Evolutionary conservation across 2,329 filamentous ascomycete species (phyloP).

Genomic region (Botrytis fragariae): DNA sequence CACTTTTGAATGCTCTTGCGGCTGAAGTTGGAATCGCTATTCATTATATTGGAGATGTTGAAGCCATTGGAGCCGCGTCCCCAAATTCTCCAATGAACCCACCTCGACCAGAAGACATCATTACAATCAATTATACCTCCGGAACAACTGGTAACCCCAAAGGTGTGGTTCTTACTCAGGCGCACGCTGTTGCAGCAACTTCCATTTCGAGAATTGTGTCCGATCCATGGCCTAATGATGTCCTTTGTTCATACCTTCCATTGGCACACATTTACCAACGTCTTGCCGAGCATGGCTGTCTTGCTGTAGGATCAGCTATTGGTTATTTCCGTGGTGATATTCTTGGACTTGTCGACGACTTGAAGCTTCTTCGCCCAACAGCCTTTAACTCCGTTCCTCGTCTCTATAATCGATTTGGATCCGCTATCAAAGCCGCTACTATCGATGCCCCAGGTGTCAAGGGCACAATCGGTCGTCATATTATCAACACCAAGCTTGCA

Average conservation of each 20-base stretch:
- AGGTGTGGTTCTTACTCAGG: conserved; percentile 79
- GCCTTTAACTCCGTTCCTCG: conserved; percentile 85
- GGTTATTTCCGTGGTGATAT: conserved; percentile 96
- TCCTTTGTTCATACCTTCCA: conserved; percentile 83
- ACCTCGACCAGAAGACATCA: conserved; percentile 69
- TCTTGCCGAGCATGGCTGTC: conserved; percentile 71
- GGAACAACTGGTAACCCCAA: conserved; percentile 82
- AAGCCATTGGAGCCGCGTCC: conserved; percentile 73
- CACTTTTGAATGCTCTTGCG: conserved; percentile 73
- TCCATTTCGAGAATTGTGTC: conserved; percentile 56
- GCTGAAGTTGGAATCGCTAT: conserved; percentile 72
- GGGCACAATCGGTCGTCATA: conserved; percentile 75
- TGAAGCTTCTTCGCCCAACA: conserved; percentile 83
- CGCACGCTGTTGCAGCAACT: conserved; percentile 73
- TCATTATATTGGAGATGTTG: conserved; percentile 76
- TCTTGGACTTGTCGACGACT: conserved; percentile 78
- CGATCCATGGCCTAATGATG: conserved; percentile 53
- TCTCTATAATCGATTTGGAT: conserved; percentile 86
- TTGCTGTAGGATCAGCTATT: conserved; percentile 70
- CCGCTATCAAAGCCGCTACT: conserved; percentile 75
- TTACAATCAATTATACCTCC: conserved; percentile 90
- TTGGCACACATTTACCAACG: conserved; percentile 93
- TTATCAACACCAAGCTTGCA: conserved; percentile 76
- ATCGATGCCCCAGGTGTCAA: conserved; percentile 75
- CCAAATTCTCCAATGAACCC: conserved; percentile 63